Conservation (phyloP, 768 basidiomycete species). For the Boletus bicolor region DNA sequence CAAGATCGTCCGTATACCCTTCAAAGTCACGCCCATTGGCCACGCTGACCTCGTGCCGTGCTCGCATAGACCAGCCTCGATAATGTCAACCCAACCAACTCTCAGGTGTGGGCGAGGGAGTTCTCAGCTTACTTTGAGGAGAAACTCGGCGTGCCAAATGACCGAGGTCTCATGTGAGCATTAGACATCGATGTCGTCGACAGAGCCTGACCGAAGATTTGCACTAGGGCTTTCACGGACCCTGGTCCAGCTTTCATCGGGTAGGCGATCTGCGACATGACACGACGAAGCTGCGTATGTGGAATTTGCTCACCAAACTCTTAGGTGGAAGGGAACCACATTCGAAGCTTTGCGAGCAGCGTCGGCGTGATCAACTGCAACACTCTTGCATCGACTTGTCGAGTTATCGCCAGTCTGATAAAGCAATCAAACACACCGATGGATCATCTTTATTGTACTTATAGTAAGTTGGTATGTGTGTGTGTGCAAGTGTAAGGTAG, state of each 20-base stretch:
- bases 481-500: background rate
- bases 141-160: constrained; percentile 46
- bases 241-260: constrained; percentile 24
- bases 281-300: background rate
- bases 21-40: background rate
- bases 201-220: background rate
- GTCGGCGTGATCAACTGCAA: background rate
- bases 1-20: constrained; percentile 45
- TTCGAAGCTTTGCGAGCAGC: constrained; percentile 5
- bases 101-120: constrained; percentile 52
- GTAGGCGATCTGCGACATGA: constrained; percentile 13
- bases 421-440: background rate
- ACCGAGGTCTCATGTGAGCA: constrained; percentile 60
- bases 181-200: background rate
- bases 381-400: background rate
- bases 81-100: constrained; percentile 45
- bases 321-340: constrained; percentile 17
- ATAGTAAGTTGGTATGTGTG: background rate
- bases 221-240: constrained; percentile 25
- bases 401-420: background rate
- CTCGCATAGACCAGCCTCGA: constrained; percentile 51
- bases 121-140: constrained; percentile 54
- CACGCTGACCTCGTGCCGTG: background rate
- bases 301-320: background rate
- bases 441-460: background rate